phyloP scores from a whole-genome alignment of 1,284 basidiomycete genomes.

The Coriolopsis trogii region DNA sequence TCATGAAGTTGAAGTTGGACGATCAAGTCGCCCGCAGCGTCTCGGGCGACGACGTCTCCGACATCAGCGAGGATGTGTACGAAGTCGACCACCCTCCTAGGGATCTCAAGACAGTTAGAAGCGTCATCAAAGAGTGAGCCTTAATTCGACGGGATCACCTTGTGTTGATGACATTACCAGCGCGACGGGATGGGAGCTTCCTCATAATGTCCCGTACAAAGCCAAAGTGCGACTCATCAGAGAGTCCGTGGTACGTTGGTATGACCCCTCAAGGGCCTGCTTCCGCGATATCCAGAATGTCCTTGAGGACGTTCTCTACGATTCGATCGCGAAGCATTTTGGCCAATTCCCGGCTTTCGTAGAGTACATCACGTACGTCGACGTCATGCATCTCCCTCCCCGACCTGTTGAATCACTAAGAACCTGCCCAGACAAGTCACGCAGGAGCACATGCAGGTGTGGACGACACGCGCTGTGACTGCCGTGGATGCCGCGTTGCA shows the following conservation, averaged over 20 bases:
- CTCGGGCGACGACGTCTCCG: constrained; percentile 10
- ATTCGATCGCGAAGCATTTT: constrained; percentile 35
- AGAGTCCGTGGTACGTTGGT: constrained; percentile 45
- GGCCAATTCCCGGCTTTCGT: constrained; percentile 35
- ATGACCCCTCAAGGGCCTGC: constrained; percentile 41
- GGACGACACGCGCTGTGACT: background rate
- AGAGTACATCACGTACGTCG: constrained; percentile 32
- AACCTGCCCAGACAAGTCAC: constrained; percentile 6
- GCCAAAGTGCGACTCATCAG: constrained; percentile 47
- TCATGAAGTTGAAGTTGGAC: too few relatives aligned
- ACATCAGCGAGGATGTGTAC: too few relatives aligned
- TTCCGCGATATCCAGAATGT: constrained; percentile 37
- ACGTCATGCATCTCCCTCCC: background rate
- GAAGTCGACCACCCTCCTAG: too few relatives aligned
- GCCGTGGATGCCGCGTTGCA: constrained; percentile 29
- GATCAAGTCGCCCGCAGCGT: too few relatives aligned
- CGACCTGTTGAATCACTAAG: background rate
- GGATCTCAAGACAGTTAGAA: constrained; percentile 21
- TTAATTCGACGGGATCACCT: background rate
- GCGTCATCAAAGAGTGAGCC: constrained; percentile 28
- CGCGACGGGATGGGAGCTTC: constrained; percentile 54
- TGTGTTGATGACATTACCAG: constrained; percentile 28
- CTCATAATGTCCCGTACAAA: constrained; percentile 51
- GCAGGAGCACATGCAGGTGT: constrained; percentile 8
- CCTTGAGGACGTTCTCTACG: constrained; percentile 24